phyloP scores from a whole-genome alignment of 1,284 basidiomycete genomes.

The Garcileccinum viscosum region DNA sequence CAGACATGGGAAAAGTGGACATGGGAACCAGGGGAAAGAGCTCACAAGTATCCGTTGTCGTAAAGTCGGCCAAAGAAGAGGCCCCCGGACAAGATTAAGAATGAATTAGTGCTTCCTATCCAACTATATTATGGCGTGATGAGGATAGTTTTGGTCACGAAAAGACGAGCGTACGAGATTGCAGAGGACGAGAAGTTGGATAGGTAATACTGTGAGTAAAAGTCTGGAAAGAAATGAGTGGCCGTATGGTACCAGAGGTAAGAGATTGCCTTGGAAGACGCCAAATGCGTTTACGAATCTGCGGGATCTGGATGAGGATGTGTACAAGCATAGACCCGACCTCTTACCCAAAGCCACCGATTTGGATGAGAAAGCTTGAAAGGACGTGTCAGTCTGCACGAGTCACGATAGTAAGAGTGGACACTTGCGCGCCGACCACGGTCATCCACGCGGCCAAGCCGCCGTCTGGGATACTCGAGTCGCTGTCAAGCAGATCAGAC shows the following conservation, averaged over 20 bases:
- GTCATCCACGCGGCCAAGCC: constrained; percentile 35
- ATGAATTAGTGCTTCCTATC: constrained; percentile 56
- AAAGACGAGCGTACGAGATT: constrained; percentile 38
- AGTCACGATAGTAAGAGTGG: not conserved
- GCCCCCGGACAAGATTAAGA: constrained; percentile 45
- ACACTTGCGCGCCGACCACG: constrained; percentile 34
- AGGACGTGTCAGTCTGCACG: constrained; percentile 7
- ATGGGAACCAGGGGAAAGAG: not conserved
- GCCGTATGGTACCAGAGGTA: too few relatives aligned
- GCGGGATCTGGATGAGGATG: constrained; percentile 4
- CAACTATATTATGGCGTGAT: constrained; percentile 39
- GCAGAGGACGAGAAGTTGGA: constrained; percentile 41
- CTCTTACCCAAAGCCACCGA: constrained; percentile 44
- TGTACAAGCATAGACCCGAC: not conserved
- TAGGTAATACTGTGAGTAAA: constrained; percentile 42
- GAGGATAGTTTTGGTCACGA: not conserved
- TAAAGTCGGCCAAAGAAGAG: constrained; percentile 43
- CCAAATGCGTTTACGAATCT: constrained; percentile 47
- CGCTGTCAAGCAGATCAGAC: not conserved
- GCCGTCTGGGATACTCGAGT: constrained; percentile 30
- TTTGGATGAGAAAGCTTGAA: constrained; percentile 38
- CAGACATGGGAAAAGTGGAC: not conserved
- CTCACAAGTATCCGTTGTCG: constrained; percentile 43
- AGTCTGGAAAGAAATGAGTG: constrained; percentile 33
- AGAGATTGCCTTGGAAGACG: constrained; percentile 46